Percentiles rank a stretch among this genome's conserved stretches.
These are phyloP conservation scores for Camelina sativa DNA, from an alignment of 345 rosid genomes.

Conservation along the genomic window DNA sequence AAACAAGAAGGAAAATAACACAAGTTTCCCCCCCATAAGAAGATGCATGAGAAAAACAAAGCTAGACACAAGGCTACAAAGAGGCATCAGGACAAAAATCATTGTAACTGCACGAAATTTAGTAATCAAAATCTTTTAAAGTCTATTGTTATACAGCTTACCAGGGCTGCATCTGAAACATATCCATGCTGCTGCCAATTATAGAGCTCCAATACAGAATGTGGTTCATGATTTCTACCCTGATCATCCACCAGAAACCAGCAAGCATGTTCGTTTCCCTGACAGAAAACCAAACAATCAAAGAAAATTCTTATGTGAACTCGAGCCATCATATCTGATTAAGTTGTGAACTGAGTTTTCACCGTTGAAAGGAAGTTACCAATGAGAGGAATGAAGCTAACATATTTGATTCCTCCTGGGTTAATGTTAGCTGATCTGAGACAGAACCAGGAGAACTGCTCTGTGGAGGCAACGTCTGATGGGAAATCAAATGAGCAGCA, in stretches of 20 bases:
- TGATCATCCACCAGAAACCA: conserved; percentile 81
- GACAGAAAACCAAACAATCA: conserved; percentile 28
- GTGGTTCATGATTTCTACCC: conserved; percentile 81
- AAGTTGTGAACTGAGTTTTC: conserved; percentile 28
- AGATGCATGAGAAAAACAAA: not conserved
- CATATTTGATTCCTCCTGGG: conserved; percentile 40
- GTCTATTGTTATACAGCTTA: conserved; percentile 41
- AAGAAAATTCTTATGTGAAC: conserved; percentile 12
- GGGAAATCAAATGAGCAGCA: conserved; percentile 40
- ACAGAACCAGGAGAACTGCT: conserved; percentile 36
- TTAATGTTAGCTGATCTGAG: conserved; percentile 44
- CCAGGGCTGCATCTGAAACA: conserved; percentile 65
- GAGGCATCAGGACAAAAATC: conserved; percentile 11
- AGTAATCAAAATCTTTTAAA: conserved; percentile 8
- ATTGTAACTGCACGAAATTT: not conserved
- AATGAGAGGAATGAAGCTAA: conserved; percentile 44
- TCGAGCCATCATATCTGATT: conserved; percentile 30
- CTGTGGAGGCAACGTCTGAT: conserved; percentile 44
- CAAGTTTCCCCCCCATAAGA: not conserved
- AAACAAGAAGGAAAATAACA: conserved; percentile 10
- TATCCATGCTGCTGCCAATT: conserved; percentile 71
- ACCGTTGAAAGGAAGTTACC: conserved; percentile 53
- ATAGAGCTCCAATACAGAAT: conserved; percentile 66
- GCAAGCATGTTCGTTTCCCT: conserved; percentile 71
- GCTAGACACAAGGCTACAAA: conserved; percentile 13